Base-by-base conservation (phyloP, 169 alveolate genomes). In the Neospora caninum region DNA sequence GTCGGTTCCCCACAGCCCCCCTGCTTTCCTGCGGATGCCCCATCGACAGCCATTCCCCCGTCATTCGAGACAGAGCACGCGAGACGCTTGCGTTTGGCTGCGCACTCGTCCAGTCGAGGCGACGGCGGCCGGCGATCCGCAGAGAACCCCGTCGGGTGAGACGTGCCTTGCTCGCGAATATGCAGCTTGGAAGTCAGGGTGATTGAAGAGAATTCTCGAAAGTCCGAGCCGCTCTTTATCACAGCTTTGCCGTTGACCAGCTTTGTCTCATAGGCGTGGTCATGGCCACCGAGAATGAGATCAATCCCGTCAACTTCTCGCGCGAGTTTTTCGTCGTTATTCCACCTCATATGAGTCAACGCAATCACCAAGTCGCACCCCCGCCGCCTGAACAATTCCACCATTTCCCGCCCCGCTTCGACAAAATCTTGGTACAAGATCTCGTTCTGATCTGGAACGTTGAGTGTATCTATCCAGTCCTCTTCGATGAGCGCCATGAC, bases 271-370 rank as follows among this genome's bases (percentile, higher is more conserved):
- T 94, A 96, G 45, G 80, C 94, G 91, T 98, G 99, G 91, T 98
- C 99, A 91, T 98, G 99, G 20, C 99, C 99, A 34, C 99, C 99
- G 31, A 98, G 91, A 53, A 98, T 95, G 36, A 98, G 88, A 89
- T 98, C 99, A 2, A 97, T 88, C 13, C 94, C 97, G 16, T 91
- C 93, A 13, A 96, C 98, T 73, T 95, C 93, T n/a, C 94, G 43
- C 22, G 97, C 97, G 31, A 98, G 93, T 16, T 87, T 91, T 45
- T 93, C 96, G 80, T 98, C 99, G 95, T 97, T 97, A n/a, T 96
- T 97, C 69, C 96, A 94, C 83, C 98, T 92, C 98, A 97, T 96
- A 93, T 98, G 99, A 36, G 99, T 97, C 31, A 98, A 95, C 18
- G 99, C 99, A 31, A 98, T 96, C 20, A 98, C 95, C 27, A 98